Percentiles rank a stretch among this genome's conserved stretches.
These are phyloP conservation scores for Epichloe scottii DNA, from an alignment of 2,329 filamentous ascomycete species.

Conservation along the genomic window DNA sequence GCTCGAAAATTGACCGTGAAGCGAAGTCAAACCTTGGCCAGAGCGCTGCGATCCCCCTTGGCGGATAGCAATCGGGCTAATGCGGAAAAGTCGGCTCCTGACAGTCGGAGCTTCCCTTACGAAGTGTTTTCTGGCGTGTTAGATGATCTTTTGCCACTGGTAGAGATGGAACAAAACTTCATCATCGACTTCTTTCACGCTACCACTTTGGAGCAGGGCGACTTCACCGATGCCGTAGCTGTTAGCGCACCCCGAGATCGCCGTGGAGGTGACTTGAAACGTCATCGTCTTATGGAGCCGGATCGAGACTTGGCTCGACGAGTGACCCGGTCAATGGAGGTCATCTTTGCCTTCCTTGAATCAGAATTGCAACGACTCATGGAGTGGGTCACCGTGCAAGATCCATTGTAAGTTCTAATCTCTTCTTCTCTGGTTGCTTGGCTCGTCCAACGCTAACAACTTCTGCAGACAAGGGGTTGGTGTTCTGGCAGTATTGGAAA, in stretches of 20 bases:
- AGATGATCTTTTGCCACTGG: constrained; percentile 69
- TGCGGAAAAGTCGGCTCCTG: constrained; percentile 43
- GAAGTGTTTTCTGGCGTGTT: constrained; percentile 72
- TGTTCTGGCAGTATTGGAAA: constrained; percentile 65
- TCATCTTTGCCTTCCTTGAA: constrained; percentile 73
- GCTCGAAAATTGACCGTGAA: constrained; percentile 90
- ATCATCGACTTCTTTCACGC: constrained; percentile 95
- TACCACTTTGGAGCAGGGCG: constrained; percentile 65
- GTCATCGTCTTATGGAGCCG: constrained; percentile 71
- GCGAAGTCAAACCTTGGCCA: constrained; percentile 75
- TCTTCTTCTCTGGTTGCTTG: neutral
- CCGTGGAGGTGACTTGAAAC: constrained; percentile 57
- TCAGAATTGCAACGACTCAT: constrained; percentile 66
- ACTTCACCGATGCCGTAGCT: constrained; percentile 72
- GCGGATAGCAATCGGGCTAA: constrained; percentile 41
- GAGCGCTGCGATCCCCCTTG: constrained; percentile 55
- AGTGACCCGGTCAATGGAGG: constrained; percentile 79
- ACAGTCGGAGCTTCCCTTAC: constrained; percentile 58
- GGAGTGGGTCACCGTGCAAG: constrained; percentile 69
- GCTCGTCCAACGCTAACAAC: constrained; percentile 6
- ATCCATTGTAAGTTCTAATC: constrained; percentile 59
- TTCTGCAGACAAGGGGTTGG: constrained; percentile 68
- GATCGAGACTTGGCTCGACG: constrained; percentile 76
- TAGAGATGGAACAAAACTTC: constrained; percentile 94
- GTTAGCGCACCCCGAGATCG: constrained; percentile 54